phyloP scores from a whole-genome alignment of 306 rosid species.

The Echinosophora koreensis region DNA sequence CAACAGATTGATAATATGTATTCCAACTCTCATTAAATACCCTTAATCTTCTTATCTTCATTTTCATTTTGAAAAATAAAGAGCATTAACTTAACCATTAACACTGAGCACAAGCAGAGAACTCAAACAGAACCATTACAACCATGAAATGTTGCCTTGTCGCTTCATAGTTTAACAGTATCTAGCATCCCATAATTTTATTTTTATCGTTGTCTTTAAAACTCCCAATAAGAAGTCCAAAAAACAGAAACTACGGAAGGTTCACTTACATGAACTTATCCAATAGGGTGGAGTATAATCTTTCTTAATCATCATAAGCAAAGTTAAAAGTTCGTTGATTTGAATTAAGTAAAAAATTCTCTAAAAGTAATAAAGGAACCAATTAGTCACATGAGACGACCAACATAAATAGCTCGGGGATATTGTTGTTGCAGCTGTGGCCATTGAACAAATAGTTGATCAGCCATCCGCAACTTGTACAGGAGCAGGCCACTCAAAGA shows the following conservation, averaged over 20 bases:
- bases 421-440: constrained; percentile 76
- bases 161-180: too few relatives aligned
- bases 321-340: not conserved
- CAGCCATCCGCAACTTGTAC: constrained; percentile 78
- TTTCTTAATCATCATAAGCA: constrained; percentile 1
- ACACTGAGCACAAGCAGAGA: not conserved
- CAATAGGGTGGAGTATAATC: not conserved
- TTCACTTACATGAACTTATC: constrained; percentile 24
- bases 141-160: too few relatives aligned
- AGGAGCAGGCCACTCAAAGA: constrained; percentile 91
- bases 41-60: not conserved
- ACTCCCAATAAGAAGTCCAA: too few relatives aligned
- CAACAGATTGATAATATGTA: not conserved
- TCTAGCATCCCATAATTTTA: not conserved
- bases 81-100: not conserved
- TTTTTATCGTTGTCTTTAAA: not conserved
- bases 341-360: constrained; percentile 4
- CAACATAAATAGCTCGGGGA: constrained; percentile 84
- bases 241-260: not conserved
- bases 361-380: constrained; percentile 14
- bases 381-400: constrained; percentile 83
- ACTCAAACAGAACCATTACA: not conserved
- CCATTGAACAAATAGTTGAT: constrained; percentile 96
- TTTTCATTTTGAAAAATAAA: not conserved
- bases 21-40: not conserved